phyloP scores from a whole-genome alignment of 2,329 filamentous ascomycete genomes.

The Fusarium sp. region DNA sequence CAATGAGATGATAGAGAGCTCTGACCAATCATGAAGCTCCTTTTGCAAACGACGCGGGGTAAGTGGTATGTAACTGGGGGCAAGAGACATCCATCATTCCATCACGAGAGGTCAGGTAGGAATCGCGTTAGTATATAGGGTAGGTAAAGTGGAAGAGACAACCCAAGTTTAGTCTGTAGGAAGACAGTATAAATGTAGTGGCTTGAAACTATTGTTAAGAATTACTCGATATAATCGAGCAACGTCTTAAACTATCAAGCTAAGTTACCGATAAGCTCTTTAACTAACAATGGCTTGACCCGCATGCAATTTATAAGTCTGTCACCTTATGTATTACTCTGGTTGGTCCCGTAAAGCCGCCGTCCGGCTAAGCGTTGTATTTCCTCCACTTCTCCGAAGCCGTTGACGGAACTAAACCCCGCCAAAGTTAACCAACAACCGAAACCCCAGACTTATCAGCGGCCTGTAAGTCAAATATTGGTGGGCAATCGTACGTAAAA shows the following conservation, averaged over 20 bases:
- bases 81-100: conserved; percentile 9
- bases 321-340: not conserved
- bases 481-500: conserved; percentile 13
- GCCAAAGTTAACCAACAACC: conserved; percentile 9
- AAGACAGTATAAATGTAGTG: not conserved
- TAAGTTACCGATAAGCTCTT: conserved; percentile 26
- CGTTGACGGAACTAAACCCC: conserved; percentile 4
- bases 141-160: not conserved
- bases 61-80: not conserved
- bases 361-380: conserved; percentile 7
- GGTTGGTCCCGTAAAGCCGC: conserved; percentile 11
- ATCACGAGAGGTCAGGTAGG: conserved; percentile 16
- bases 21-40: conserved; percentile 40
- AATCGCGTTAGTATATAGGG: conserved; percentile 37
- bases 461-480: not conserved
- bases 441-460: conserved; percentile 9
- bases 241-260: not conserved
- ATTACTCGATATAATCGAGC: conserved; percentile 42
- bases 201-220: not conserved
- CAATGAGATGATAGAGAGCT: conserved; percentile 38
- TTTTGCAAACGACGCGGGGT: conserved; percentile 45
- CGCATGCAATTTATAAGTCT: conserved; percentile 8
- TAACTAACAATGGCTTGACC: conserved; percentile 3
- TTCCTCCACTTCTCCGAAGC: conserved; percentile 35
- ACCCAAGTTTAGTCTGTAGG: not conserved